Base-by-base conservation (phyloP, 768 basidiomycete genomes). In the Trametes punicea region DNA sequence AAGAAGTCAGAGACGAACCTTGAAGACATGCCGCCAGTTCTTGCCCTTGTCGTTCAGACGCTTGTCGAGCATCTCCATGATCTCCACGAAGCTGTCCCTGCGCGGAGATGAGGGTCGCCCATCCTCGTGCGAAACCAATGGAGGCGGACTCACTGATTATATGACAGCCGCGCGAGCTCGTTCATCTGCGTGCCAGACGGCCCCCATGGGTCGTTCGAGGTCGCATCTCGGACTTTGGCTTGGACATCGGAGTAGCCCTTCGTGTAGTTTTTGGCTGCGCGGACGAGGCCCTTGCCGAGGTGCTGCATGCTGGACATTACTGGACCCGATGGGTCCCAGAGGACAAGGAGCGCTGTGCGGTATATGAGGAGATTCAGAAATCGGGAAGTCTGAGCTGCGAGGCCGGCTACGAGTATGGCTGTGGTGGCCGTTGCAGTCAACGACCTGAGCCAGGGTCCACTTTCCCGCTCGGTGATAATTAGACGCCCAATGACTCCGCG, bases 21-120 rank as follows among this genome's bases (percentile, higher is more conserved):
- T 98, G 83, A 97, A 98, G 55, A 98, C 96, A 77, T 99, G 97
- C 49, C 96, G 82, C 97, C 97, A 99, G 66, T 98, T 98, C 83
- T 98, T 98, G 33, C 97, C 97, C 78, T 97, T 98, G 76, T 99
- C 97, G 64, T 94, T 94, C 59, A 99, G 75, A 48, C 97, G 85
- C 74, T 99, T 98, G 74, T 98, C 97, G 46, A 99, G 80, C 93
- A 98, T 97, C 77, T 99, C 97, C 93, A 99, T 98, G 67, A 99
- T 92, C 75, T 99, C 97, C 11, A 98, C 93, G 70, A 99, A 99
- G 66, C 98, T 95, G 57, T 85, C 88, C 73, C 94, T 84, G 62
- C 6, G 2, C 27, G n/a, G 38, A 21, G n/a, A 45, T 47, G 54
- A 58, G 42, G 39, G 6, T 29, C n/a, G 46, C 21, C 20, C 21